Percentiles rank a stretch among this genome's conserved stretches.
Evolutionary conservation across 2,329 filamentous ascomycete genomes (phyloP).

Genomic region (Canariomyces notabilis): DNA sequence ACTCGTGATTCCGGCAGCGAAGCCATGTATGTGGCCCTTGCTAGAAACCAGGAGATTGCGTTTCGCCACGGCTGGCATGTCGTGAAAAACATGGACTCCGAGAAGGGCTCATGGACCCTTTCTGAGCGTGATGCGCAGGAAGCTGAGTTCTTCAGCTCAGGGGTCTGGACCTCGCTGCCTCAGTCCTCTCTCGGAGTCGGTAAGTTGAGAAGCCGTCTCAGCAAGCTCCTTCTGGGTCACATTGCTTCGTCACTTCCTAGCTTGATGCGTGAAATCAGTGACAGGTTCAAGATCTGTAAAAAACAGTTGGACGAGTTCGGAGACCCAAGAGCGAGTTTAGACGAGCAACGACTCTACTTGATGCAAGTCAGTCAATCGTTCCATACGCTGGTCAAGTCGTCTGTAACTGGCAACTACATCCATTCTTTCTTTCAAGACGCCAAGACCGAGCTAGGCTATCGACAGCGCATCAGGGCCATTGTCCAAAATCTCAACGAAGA

Average conservation of each 20-base stretch:
- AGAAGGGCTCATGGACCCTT: conserved; percentile 26
- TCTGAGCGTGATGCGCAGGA: conserved; percentile 31
- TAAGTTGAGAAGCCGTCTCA: conserved; percentile 25
- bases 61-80: conserved; percentile 47
- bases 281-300: conserved; percentile 23
- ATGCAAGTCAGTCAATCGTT: conserved; percentile 15
- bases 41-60: conserved; percentile 41
- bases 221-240: conserved; percentile 27
- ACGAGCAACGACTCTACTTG: conserved; percentile 25
- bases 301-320: conserved; percentile 26
- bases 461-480: conserved; percentile 21
- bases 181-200: conserved; percentile 20
- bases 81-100: conserved; percentile 33
- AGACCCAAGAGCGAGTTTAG: conserved; percentile 17
- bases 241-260: conserved; percentile 30
- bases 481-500: conserved; percentile 21
- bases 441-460: conserved; percentile 14
- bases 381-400: conserved; percentile 25
- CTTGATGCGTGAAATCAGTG: conserved; percentile 29
- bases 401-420: conserved; percentile 29
- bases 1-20: conserved; percentile 37
- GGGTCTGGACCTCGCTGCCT: conserved; percentile 19
- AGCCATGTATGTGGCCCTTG: conserved; percentile 36
- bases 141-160: conserved; percentile 29
- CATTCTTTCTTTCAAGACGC: conserved; percentile 25